Evolutionary conservation across 352 stramenopile species (phyloP), one percentile per base, ranked within the genome.

Genomic region (Pythium rhizo-oryzae): DNA sequence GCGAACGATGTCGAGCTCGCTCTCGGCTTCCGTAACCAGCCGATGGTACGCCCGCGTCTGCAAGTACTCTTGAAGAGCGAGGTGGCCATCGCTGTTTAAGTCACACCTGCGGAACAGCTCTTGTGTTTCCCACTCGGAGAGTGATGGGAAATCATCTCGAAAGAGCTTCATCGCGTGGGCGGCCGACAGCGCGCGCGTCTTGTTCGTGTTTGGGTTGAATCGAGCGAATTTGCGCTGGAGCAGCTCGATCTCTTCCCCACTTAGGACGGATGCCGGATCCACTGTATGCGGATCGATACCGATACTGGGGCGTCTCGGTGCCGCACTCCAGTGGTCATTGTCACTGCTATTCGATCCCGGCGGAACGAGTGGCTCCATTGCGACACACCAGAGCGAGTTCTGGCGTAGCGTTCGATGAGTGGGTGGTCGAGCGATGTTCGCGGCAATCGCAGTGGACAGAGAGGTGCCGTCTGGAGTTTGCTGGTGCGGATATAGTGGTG

Each of bases 101-200:
- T 91, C 83, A 55, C 80, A 90, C 58, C 83, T 81, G 28, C 71
- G 71, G 54, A 91, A 85, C 46, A 90, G 67, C 16, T 80, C 72
- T 53, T 85, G 76, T 16, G 85, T 75, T 52, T 91, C 81, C 74
- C 77, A 86, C 43, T 90, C 78, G 8, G 83, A 91, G 1, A 91
- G 65, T 19, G 74, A 71, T 12, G 81, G 81, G 49, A 87, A 89
- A 30, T 91, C 81, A 44, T 90, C 81, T 50, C 78, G 74, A 41
- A 90, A 90, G 19, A 91, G 75, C 59, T 81, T 78, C n/a, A 76
- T 79, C 1, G 83, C 83, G 21, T 85, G 70, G n/a, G 66, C 58
- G 19, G 76, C 57, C 9, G 79, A 62, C 11, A 91, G 57, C 41
- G 72, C 70, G 24, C 76, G 68, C 4, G 70, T 57, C 62, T 75